A percentile compares a stretch with the other conserved stretches of the same genome.
phyloP scores from a whole-genome alignment of 768 basidiomycete genomes.

The Russula sp. region DNA sequence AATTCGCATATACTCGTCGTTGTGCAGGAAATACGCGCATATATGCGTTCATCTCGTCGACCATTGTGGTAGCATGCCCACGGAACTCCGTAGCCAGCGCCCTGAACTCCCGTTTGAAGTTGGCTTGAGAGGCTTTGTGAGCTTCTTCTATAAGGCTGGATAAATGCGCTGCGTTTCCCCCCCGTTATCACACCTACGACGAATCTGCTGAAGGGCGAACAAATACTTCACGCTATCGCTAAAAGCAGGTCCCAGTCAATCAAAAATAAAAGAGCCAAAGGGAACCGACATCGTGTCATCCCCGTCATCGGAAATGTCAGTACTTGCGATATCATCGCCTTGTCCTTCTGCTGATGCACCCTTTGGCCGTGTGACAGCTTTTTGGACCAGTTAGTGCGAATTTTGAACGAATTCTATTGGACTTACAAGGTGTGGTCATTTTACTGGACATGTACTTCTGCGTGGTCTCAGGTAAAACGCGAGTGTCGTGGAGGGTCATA shows the following conservation, averaged over 20 bases:
- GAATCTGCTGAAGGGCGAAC: constrained; percentile 10
- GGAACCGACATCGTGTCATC: constrained; percentile 5
- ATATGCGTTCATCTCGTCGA: constrained; percentile 20
- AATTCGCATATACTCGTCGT: not conserved
- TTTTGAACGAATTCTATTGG: not conserved
- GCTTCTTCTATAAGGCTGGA: not conserved
- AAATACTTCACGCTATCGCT: constrained; percentile 16
- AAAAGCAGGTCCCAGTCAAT: too few species aligned
- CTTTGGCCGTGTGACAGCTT: not conserved
- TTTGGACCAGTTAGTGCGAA: not conserved
- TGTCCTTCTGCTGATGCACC: not conserved
- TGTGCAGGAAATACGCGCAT: constrained; percentile 15
- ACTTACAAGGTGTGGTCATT: not conserved
- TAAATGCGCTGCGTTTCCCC: not conserved
- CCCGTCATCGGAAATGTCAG: constrained; percentile 3
- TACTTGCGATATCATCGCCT: not conserved
- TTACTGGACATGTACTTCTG: not conserved
- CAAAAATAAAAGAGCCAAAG: not conserved
- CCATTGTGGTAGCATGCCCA: constrained; percentile 10
- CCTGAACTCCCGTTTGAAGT: constrained; percentile 14
- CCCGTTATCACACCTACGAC: constrained; percentile 6
- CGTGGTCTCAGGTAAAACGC: not conserved
- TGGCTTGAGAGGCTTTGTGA: not conserved
- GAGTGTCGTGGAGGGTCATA: not conserved
- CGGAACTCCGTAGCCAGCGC: constrained; percentile 9